Percentiles rank a stretch among this genome's conserved stretches.
Conservation (phyloP, 1,139 yeast species). For the Cylindricascospora bacillispora region DNA sequence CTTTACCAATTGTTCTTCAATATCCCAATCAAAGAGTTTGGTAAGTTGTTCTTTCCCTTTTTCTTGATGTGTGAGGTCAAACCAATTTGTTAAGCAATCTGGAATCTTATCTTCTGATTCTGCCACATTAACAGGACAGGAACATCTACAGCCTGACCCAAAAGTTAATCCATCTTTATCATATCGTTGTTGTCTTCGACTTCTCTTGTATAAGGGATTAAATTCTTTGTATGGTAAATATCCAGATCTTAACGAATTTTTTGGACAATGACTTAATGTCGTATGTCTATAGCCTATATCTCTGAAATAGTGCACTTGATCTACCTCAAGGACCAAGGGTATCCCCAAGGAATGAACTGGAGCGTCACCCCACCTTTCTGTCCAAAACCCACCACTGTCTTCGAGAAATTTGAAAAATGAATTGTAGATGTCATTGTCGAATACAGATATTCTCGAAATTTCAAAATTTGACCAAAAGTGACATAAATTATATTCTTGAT, state of each 20-base stretch:
- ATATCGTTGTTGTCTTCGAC: slow-evolving; percentile 1
- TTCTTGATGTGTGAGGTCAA: slow-evolving; percentile 12
- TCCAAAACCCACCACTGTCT: slow-evolving; percentile 63
- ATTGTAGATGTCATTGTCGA: slow-evolving; percentile 49
- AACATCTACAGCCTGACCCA: slow-evolving; percentile 4
- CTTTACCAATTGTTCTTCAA: no score
- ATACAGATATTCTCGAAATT: slow-evolving; percentile 68
- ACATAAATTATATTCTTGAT: slow-evolving; percentile 63
- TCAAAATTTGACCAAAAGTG: slow-evolving; percentile 95
- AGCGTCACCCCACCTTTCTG: slow-evolving; percentile 94
- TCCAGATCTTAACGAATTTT: slow-evolving; percentile 29
- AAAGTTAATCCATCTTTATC: slow-evolving; percentile 1
- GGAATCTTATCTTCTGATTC: slow-evolving; percentile 33
- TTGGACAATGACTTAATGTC: slow-evolving; percentile 72
- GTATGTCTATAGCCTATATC: slow-evolving; percentile 84
- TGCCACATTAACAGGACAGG: slow-evolving; percentile 7
- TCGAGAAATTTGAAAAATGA: slow-evolving; percentile 59
- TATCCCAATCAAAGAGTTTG: no score
- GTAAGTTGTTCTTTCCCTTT: no score
- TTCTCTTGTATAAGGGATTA: slow-evolving; percentile 8
- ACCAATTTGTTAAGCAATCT: slow-evolving; percentile 32
- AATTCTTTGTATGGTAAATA: slow-evolving; percentile 36
- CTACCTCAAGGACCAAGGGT: slow-evolving; percentile 52
- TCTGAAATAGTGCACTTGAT: slow-evolving; percentile 74
- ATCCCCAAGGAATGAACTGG: slow-evolving; percentile 81